Conservation (phyloP, 495 filamentous ascomycete genomes). For the Clavariopsis aquatica region DNA sequence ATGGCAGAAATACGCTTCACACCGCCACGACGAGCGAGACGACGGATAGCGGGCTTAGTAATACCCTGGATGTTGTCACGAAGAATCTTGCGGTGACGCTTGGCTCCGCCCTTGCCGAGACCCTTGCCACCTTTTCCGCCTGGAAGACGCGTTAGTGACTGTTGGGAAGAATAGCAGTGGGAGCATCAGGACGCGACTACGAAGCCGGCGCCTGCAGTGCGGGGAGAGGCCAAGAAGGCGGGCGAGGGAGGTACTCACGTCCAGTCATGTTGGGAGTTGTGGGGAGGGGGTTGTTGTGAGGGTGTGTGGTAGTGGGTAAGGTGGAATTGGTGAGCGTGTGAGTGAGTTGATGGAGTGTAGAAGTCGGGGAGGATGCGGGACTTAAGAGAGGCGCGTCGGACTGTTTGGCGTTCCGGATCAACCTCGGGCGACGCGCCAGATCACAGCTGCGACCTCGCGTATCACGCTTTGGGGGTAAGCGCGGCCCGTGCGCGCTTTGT, state of each 20-base stretch:
- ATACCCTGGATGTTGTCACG: conserved; percentile 79
- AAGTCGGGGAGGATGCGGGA: neutral
- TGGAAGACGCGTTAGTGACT: conserved; percentile 40
- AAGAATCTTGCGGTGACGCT: conserved; percentile 61
- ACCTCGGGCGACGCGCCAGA: conserved; percentile 22
- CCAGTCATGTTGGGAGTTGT: conserved; percentile 71
- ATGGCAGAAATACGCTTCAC: conserved; percentile 97
- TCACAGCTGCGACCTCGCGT: conserved; percentile 3
- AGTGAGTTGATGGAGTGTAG: conserved; percentile 4
- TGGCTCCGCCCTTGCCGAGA: conserved; percentile 61
- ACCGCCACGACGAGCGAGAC: conserved; percentile 73
- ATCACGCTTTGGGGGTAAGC: neutral
- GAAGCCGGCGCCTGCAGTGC: neutral
- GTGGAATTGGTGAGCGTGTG: conserved; percentile 2
- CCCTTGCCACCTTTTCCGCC: conserved; percentile 55
- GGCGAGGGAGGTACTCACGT: conserved; percentile 67
- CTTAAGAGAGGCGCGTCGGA: conserved; percentile 12
- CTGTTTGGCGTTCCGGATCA: conserved; percentile 14
- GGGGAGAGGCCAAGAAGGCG: conserved; percentile 1
- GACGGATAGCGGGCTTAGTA: conserved; percentile 99
- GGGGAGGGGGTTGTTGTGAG: conserved; percentile 6
- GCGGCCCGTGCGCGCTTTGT: conserved; percentile 9
- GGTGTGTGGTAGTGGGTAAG: conserved; percentile 13
- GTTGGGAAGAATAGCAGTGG: conserved; percentile 4
- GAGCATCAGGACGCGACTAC: neutral